Conservation (phyloP, 2,329 filamentous ascomycete species). For the Polytolypa hystricis region DNA sequence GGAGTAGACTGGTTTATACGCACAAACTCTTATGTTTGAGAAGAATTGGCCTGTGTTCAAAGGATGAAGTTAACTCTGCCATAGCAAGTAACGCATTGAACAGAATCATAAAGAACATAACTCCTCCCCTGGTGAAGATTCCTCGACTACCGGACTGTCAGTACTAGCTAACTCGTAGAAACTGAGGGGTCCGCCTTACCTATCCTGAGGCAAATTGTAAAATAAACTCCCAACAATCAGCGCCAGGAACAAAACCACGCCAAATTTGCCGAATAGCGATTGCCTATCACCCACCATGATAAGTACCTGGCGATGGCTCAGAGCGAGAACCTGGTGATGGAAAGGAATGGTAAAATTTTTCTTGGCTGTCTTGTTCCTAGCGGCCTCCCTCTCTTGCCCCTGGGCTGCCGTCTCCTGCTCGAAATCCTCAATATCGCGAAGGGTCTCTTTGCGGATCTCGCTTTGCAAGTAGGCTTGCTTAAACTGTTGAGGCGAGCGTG, state of each 20-base stretch:
- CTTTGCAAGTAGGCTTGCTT: conserved; percentile 41
- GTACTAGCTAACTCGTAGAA: neutral
- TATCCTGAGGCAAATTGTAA: conserved; percentile 43
- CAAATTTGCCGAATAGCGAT: conserved; percentile 42
- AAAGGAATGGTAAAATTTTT: conserved; percentile 45
- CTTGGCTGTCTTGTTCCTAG: conserved; percentile 29
- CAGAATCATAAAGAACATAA: conserved; percentile 51
- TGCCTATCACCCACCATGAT: conserved; percentile 45
- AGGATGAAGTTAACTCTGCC: conserved; percentile 50
- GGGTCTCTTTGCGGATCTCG: conserved; percentile 30
- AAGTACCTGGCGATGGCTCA: conserved; percentile 45
- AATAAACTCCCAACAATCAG: conserved; percentile 41
- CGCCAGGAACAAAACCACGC: conserved; percentile 35
- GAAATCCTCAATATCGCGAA: conserved; percentile 43
- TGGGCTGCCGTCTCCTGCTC: conserved; percentile 38
- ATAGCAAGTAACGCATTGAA: conserved; percentile 54
- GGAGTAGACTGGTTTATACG: conserved; percentile 13
- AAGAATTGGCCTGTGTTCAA: conserved; percentile 52
- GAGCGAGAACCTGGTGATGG: conserved; percentile 39
- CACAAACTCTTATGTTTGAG: conserved; percentile 59
- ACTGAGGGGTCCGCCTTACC: conserved; percentile 13
- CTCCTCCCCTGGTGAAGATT: conserved; percentile 49
- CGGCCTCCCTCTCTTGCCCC: conserved; percentile 29
- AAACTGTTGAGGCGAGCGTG: conserved; percentile 46
- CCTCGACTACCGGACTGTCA: conserved; percentile 31